phyloP scores from a whole-genome alignment of 73 alveolate genomes.

The Blepharisma stoltei region DNA sequence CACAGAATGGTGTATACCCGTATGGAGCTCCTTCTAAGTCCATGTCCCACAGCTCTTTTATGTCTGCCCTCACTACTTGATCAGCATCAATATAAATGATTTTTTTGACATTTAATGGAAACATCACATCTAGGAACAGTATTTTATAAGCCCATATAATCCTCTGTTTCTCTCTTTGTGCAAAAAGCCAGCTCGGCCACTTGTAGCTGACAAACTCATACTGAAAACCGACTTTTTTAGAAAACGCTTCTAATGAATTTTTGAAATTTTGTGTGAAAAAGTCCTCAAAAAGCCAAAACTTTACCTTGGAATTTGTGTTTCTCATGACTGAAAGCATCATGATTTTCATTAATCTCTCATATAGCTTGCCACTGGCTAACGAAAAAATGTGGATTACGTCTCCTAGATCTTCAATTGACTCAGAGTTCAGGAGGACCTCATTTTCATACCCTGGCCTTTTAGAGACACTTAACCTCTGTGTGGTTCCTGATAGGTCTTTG shows the following conservation, averaged over 20 bases:
- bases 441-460: slow-evolving; percentile 16
- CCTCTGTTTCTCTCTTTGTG: slow-evolving; percentile 50
- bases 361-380: slow-evolving; percentile 61
- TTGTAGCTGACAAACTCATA: slow-evolving; percentile 53
- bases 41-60: slow-evolving; percentile 65
- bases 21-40: slow-evolving; percentile 55
- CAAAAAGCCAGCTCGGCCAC: slow-evolving; percentile 65
- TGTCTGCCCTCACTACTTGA: slow-evolving; percentile 53
- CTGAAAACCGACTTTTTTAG: slow-evolving; percentile 39
- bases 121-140: slow-evolving; percentile 58
- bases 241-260: background rate
- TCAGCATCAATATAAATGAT: slow-evolving; percentile 68
- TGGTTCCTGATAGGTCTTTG: background rate
- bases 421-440: background rate
- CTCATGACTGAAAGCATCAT: slow-evolving; percentile 46
- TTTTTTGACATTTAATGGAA: slow-evolving; percentile 49
- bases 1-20: slow-evolving; percentile 64
- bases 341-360: slow-evolving; percentile 57
- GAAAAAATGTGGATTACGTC: slow-evolving; percentile 43
- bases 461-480: background rate
- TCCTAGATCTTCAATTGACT: background rate
- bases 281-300: slow-evolving; percentile 30
- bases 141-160: slow-evolving; percentile 70
- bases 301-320: slow-evolving; percentile 18
- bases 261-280: slow-evolving; percentile 24